phyloP scores from a whole-genome alignment of 2,329 filamentous ascomycete species.

The Didymella segeticola region DNA sequence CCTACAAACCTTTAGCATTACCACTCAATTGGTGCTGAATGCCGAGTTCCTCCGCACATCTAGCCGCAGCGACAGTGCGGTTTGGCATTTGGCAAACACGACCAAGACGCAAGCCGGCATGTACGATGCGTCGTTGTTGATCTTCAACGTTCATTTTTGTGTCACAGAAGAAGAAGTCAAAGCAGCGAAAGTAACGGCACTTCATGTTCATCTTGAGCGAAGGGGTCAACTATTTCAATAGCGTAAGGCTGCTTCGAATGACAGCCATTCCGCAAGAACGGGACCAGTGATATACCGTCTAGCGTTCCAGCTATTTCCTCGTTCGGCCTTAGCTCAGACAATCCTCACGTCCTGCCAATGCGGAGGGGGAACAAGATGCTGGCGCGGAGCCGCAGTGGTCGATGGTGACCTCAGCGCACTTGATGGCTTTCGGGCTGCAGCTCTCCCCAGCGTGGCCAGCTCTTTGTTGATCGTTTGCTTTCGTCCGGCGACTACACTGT shows the following conservation, averaged over 20 bases:
- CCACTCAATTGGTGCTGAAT: conserved; percentile 12
- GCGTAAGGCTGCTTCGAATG: conserved; percentile 4
- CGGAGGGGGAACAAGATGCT: conserved; percentile 17
- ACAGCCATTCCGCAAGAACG: conserved; percentile 24
- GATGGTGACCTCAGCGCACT: conserved; percentile 16
- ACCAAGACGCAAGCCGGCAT: background rate
- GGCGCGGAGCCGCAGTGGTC: conserved; percentile 37
- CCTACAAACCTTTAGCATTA: conserved; percentile 8
- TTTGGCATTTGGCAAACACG: conserved; percentile 13
- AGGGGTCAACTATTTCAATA: background rate
- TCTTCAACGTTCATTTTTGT: background rate
- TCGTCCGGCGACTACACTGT: conserved; percentile 31
- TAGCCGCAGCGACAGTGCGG: conserved; percentile 3
- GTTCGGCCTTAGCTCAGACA: conserved; percentile 16
- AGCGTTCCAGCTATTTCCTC: conserved; percentile 12
- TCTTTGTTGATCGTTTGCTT: conserved; percentile 30
- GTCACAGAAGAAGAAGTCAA: background rate
- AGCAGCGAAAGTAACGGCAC: background rate
- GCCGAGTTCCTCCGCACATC: conserved; percentile 13
- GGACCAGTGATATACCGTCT: conserved; percentile 19
- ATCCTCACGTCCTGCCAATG: conserved; percentile 23
- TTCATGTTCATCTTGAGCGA: background rate
- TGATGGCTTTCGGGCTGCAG: conserved; percentile 20
- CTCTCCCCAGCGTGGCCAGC: conserved; percentile 16
- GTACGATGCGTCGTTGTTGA: background rate